Percentiles rank a stretch among this genome's conserved stretches.
These are phyloP conservation scores for Diphasiastrum complanatum DNA, from an alignment of 83 land plant species.

Conservation along the genomic window DNA sequence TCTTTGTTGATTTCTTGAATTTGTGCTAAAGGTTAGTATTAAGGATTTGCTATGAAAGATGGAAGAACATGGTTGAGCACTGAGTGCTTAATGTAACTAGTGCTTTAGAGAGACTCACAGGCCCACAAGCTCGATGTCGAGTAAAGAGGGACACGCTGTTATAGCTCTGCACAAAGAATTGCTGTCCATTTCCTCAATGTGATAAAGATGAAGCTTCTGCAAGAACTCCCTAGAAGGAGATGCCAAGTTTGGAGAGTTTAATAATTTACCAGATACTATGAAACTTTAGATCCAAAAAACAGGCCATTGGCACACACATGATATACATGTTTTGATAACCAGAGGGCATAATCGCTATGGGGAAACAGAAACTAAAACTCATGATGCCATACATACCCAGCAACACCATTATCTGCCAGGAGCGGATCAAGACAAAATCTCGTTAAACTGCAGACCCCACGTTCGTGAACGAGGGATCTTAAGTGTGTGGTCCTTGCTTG, in stretches of 20 bases:
- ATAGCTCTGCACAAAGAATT: slow-evolving; percentile 45
- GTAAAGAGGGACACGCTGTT: slow-evolving; percentile 53
- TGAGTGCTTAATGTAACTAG: not conserved
- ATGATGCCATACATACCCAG: slow-evolving; percentile 44
- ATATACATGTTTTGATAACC: too few relatives aligned
- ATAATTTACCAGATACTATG: too few relatives aligned
- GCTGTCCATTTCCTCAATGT: slow-evolving; percentile 62
- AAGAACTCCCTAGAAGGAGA: slow-evolving; percentile 41
- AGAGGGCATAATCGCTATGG: not conserved
- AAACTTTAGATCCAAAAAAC: too few relatives aligned
- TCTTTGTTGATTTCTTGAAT: too few relatives aligned
- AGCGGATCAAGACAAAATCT: slow-evolving; percentile 50
- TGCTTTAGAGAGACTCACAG: slow-evolving; percentile 51
- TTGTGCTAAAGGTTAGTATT: too few relatives aligned
- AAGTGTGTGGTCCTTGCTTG: slow-evolving; percentile 21
- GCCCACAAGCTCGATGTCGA: slow-evolving; percentile 68
- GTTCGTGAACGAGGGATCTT: slow-evolving; percentile 27
- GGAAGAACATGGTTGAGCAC: not conserved
- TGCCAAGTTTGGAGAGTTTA: not conserved
- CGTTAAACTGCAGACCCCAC: slow-evolving; percentile 39
- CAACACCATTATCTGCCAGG: slow-evolving; percentile 35
- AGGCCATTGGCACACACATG: too few relatives aligned
- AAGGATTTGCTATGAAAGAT: not conserved
- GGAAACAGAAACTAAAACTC: not conserved
- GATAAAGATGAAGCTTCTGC: slow-evolving; percentile 56